phyloP scores from a whole-genome alignment of 768 basidiomycete genomes.

The Guyanaporus albipodus region DNA sequence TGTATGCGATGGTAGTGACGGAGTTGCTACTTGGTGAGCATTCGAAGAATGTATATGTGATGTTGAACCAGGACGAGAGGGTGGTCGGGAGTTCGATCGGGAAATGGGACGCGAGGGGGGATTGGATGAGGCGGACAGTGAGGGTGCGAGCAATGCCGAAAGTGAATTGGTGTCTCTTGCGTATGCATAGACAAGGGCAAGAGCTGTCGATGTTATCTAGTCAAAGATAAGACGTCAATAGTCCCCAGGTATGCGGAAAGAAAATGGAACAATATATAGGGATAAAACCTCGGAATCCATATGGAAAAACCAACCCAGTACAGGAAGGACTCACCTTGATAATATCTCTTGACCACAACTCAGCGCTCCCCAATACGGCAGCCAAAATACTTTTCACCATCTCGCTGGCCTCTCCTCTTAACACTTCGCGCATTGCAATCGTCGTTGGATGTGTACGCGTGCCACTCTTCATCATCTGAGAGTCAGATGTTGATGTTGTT shows the following conservation, averaged over 20 bases:
- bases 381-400: slow-evolving; percentile 63
- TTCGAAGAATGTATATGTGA: slow-evolving; percentile 9
- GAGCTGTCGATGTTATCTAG: slow-evolving; percentile 29
- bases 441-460: slow-evolving; percentile 62
- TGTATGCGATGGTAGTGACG: slow-evolving; percentile 9
- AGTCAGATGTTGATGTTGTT: slow-evolving; percentile 1
- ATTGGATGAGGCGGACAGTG: not conserved
- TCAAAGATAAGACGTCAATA: slow-evolving; percentile 15
- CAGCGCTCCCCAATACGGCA: slow-evolving; percentile 22
- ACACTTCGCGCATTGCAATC: slow-evolving; percentile 59
- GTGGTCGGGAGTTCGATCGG: slow-evolving; percentile 19
- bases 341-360: slow-evolving; percentile 64
- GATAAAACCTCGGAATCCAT: slow-evolving; percentile 38
- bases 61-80: slow-evolving; percentile 21
- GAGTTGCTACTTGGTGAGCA: not conserved
- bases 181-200: slow-evolving; percentile 28
- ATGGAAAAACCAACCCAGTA: slow-evolving; percentile 44
- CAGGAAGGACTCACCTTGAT: slow-evolving; percentile 23
- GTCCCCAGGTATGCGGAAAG: too few species aligned
- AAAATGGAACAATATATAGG: too few species aligned
- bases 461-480: slow-evolving; percentile 46
- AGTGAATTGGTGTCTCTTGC: slow-evolving; percentile 22
- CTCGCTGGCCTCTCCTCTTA: slow-evolving; percentile 61
- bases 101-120: slow-evolving; percentile 20
- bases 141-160: slow-evolving; percentile 16